Conservation (phyloP, 176 grass and related monocot genomes). For the Oryza glaberrima region DNA sequence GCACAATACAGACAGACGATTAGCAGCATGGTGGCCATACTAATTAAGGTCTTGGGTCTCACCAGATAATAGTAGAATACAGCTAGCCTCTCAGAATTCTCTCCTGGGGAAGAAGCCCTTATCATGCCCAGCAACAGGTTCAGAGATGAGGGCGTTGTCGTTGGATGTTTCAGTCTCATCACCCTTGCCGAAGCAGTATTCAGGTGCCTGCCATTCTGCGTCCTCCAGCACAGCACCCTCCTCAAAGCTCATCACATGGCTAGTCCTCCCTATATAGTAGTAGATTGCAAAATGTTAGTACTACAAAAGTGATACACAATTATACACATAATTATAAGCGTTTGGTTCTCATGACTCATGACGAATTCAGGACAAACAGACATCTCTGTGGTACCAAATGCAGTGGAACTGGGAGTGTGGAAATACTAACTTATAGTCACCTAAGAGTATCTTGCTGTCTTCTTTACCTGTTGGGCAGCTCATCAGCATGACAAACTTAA, state of each 20-base stretch:
- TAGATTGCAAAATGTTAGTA: not conserved
- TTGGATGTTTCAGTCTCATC: not conserved
- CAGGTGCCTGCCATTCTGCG: constrained; percentile 40
- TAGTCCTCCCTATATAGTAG: not conserved
- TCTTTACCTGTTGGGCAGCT: not conserved
- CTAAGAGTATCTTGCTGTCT: not conserved
- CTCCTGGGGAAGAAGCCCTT: constrained; percentile 1
- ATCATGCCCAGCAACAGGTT: not conserved
- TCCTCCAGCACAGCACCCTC: constrained; percentile 40
- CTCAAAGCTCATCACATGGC: constrained; percentile 53
- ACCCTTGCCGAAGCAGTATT: constrained; percentile 45
- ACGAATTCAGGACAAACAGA: not conserved
- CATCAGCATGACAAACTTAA: not conserved
- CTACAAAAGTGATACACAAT: not conserved
- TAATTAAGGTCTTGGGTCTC: not conserved
- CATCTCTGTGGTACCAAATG: not conserved
- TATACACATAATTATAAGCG: not conserved
- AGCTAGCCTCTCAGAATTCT: not conserved
- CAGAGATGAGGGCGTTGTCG: not conserved
- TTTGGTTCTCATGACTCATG: not conserved
- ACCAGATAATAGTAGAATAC: not conserved
- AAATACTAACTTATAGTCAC: not conserved
- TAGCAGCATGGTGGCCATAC: not conserved
- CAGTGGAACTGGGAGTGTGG: not conserved
- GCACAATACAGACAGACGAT: not conserved